A percentile compares a stretch with the other conserved stretches of the same genome.
Evolutionary conservation across 257 asterid species (phyloP).

Genomic region (Anisodus acutangulus): DNA sequence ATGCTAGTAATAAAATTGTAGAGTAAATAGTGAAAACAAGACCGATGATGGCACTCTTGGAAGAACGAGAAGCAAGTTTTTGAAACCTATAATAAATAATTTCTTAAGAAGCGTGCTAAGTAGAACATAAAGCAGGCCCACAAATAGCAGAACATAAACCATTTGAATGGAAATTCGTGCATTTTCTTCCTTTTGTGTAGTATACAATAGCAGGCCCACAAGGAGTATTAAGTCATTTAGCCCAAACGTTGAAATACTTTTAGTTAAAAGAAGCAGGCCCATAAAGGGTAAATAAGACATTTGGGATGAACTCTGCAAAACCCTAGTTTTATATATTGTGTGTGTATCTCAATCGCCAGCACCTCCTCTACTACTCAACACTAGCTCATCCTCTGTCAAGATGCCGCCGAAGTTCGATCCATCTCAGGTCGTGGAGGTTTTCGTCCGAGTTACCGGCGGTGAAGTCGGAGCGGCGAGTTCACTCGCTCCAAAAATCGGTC

Average conservation of each 20-base stretch:
- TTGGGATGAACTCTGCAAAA: slow-evolving; percentile 21
- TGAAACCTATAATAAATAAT: no score
- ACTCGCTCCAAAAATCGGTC: slow-evolving; percentile 68
- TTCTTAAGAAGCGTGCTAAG: no score
- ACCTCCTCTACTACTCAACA: slow-evolving; percentile 16
- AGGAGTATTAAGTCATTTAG: neutral
- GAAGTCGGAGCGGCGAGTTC: slow-evolving; percentile 69
- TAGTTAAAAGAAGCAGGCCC: neutral
- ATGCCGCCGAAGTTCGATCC: slow-evolving; percentile 75
- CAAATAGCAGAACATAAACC: no score
- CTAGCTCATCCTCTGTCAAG: neutral
- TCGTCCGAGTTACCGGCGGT: slow-evolving; percentile 65
- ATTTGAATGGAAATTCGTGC: no score
- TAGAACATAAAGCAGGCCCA: no score
- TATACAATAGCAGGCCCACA: no score
- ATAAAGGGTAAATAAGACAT: neutral
- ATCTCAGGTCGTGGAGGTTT: slow-evolving; percentile 56
- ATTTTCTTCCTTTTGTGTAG: no score
- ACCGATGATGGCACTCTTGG: no score
- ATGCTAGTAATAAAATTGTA: no score
- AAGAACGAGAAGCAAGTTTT: no score
- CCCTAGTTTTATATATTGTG: slow-evolving; percentile 5
- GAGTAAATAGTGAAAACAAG: no score
- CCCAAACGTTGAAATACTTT: neutral
- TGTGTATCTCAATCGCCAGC: slow-evolving; percentile 12